Evolutionary conservation across 1,284 basidiomycete species (phyloP), one percentile per base, ranked within the genome.

Genomic region (Leccinum proliferum): DNA sequence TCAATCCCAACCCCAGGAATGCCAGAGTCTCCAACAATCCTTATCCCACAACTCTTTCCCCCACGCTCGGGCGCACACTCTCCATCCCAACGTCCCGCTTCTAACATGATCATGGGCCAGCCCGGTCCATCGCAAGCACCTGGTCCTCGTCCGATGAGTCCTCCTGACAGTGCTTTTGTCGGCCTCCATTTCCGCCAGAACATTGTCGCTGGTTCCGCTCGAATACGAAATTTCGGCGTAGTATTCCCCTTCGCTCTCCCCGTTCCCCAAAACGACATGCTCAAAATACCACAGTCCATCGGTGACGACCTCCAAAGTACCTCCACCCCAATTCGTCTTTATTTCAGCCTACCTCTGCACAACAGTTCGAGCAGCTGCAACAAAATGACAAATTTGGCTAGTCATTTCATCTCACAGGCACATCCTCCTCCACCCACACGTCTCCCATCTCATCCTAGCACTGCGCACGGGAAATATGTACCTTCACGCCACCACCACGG

Each of bases 311-410:
- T 78, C 4, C 78, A 76, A 59, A 77, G 79, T 64, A 66, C 76
- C 46, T 64, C 73, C 25, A 69, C 70, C 25, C 72, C 77, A 21
- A 78, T 72, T 58, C 79, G 80, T 50, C 76, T 8, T 68, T 73
- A 11, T 83, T 85, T 62, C 79, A 79, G n/a, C 68, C 78, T 18
- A 87, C 86, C 3, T 84, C 87, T 12, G 83, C 85, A 7, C 86
- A 88, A 67, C 80, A 82, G 58, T 78, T 81, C 62, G 79, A 81
- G 58, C 75, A 79, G 61, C 82, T 85, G 78, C 79, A 78, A 59
- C 73, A 74, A 60, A 66, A 68, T 58, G 69, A 72, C 39, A 73
- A 74, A 46, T 78, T 75, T 60, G 58, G 67, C 21, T 50, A 37
- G 67, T 60, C 72, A 75, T 61, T 80, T 78, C 61, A 73, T 72